Evolutionary conservation across 371 early-diverging fungal genomes (phyloP).

Genomic region (Vairimorpha necatrix): DNA sequence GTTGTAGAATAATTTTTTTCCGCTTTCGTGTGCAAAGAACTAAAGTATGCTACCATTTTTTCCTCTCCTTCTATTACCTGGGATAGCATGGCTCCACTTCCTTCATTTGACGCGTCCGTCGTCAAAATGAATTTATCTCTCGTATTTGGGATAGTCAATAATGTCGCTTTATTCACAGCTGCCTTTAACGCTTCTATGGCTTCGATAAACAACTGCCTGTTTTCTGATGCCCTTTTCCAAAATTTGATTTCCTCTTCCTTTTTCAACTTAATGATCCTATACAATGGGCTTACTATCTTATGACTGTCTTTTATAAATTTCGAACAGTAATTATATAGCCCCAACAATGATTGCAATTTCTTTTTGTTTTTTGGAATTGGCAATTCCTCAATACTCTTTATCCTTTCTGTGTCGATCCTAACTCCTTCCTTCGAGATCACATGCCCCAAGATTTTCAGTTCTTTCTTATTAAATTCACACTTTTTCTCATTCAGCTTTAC

Average conservation of each 20-base stretch:
- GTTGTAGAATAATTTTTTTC: conserved; percentile 37
- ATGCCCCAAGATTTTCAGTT: conserved; percentile 44
- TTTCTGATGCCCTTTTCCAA: neutral
- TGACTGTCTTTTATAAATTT: conserved; percentile 14
- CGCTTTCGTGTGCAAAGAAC: neutral
- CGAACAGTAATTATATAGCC: conserved; percentile 33
- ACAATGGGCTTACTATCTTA: neutral
- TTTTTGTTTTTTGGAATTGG: conserved; percentile 5
- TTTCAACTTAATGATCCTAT: neutral
- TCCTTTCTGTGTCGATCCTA: conserved; percentile 3
- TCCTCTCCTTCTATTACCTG: conserved; percentile 19
- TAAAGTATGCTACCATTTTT: conserved; percentile 6
- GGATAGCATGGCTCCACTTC: conserved; percentile 29
- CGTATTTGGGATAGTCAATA: conserved; percentile 8
- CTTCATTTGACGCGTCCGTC: conserved; percentile 36
- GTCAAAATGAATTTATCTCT: conserved; percentile 30
- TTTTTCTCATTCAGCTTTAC: conserved; percentile 6
- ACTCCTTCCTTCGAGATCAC: neutral
- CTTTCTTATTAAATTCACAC: conserved; percentile 9
- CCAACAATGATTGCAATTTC: conserved; percentile 35
- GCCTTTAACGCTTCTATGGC: neutral
- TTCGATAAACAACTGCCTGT: neutral
- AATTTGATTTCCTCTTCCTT: neutral
- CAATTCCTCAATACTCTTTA: conserved; percentile 8
- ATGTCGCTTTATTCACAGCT: neutral